Conservation (phyloP, 345 rosid genomes). For the Eucalyptus marginata region DNA sequence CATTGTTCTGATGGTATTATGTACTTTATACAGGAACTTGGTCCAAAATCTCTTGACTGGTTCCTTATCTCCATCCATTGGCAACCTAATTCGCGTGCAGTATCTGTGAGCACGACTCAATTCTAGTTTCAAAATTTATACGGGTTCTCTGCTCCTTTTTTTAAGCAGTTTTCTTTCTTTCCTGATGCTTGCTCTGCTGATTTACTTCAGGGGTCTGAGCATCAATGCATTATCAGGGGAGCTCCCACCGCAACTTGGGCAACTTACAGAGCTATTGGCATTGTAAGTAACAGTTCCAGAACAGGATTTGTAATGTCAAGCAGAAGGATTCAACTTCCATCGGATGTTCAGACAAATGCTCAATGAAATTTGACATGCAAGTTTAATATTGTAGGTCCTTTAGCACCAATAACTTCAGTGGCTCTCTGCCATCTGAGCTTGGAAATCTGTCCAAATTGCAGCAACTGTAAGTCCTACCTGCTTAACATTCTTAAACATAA, state of each 20-base stretch:
- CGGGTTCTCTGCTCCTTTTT: background rate
- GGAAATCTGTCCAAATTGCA: background rate
- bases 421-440: background rate
- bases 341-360: background rate
- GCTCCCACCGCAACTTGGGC: slow-evolving; percentile 57
- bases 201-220: slow-evolving; percentile 28
- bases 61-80: slow-evolving; percentile 29
- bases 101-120: slow-evolving; percentile 26
- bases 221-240: slow-evolving; percentile 52
- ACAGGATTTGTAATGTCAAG: background rate
- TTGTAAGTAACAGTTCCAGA: slow-evolving; percentile 23
- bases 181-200: background rate
- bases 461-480: background rate
- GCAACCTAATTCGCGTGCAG: slow-evolving; percentile 35
- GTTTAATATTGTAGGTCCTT: background rate
- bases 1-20: slow-evolving; percentile 17
- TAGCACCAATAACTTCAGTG: background rate
- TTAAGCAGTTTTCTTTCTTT: rapidly evolving
- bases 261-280: slow-evolving; percentile 28
- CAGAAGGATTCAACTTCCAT: background rate
- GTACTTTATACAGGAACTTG: slow-evolving; percentile 18
- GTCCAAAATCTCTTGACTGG: slow-evolving; percentile 34
- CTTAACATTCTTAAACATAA: background rate
- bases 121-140: slow-evolving; percentile 1
- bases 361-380: background rate